Base-by-base conservation (phyloP, 2,329 filamentous ascomycete genomes). In the Neopestalotiopsis clavispora region DNA sequence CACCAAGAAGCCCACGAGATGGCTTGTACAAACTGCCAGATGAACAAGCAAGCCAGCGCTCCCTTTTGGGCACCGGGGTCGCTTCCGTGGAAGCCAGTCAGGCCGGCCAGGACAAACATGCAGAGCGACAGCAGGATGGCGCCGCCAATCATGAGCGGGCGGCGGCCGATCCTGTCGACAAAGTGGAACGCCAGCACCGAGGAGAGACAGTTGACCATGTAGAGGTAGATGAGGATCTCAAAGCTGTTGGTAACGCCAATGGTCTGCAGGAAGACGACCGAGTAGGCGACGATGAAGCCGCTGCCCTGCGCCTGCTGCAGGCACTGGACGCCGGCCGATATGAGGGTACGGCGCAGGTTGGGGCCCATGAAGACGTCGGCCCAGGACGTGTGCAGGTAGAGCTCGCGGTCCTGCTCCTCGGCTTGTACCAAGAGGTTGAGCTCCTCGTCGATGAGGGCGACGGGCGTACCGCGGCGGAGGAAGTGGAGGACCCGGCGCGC, bases 201-300 rank as follows among this genome's bases (percentile, higher is more conserved):
- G 4, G 70, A 68, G 2, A 65, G 56, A 17, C 66, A 67, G 34
- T 70, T 71, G 64, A 70, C 67, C 20, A 72, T 52, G 62, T 69
- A 67, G 1, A 71, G 67, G n/a, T 68, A 67, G n/a, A 72, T 71
- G n/a, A 67, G 57, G 28, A 70, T 70, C n/a, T 62, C 61, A 40
- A 69, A 72, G 59, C 66, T 69, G 40, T 72, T 69, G 30, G 56
- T 60, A 42, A 73, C 67, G 1, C 74, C 74, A 23, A 74, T 66
- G 60, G 71, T 69, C 32, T 72, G 60, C 56, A 76, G 62, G 68
- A 76, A 76, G 45, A 72, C 67, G 30, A 75, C 72, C n/a, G 72
- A 49, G 64, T 74, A 75, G 9, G 68, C 69, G 20, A 66, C 66
- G 62, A 71, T 70, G 65, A 73, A 75, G 17, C 69, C 69, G 69